Base-by-base conservation (phyloP, 805 yeast species). In the Candida broadrunensis region DNA sequence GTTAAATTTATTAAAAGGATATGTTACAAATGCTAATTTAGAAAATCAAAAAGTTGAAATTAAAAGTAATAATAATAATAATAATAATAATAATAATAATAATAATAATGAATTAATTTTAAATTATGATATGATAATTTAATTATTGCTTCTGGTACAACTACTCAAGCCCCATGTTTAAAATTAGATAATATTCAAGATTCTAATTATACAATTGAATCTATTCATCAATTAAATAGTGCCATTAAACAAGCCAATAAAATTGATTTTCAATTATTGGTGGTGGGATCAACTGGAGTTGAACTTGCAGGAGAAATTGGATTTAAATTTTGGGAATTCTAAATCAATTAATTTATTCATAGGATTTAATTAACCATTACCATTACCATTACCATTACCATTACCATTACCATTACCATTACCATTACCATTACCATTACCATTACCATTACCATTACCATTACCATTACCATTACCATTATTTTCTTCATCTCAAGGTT, bases 251-350 rank as follows among this genome's bases (percentile, higher is more conserved):
- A 39, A 2, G 61, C 70, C 5, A 47, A 52, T 19, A 38, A 49
- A 9, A 57, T 68, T 15, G 72, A n/a, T n/a, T n/a, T n/a, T n/a
- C 72, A 70, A 1, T 46, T 69, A 3, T 33, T 69, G 13, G 75
- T 71, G 3, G 72, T 63, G n/a, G 71, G 70, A n/a, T 42, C 60
- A 16, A 60, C 70, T 13, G 71, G 70, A 3, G 69, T 66, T 9
- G 73, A 69, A 43, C 33, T 52, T 9, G 62, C 70, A 6, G 70
- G 67, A 7, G 75, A 68, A 39, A 48, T 68, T 24, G 70, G 59
- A 2, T 42, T 25, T 15, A 38, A 37, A 29, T 8, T 55, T 37
- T 34, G 49, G 52, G 7, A 37, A 38, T 5, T 34, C 39, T 14
- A 44, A 49, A 20, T 30, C 48, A 16, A 55, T 61, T 14, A 48